These are phyloP conservation scores for Salix udensis DNA, from an alignment of 345 rosid genomes.

Conservation along the genomic window DNA sequence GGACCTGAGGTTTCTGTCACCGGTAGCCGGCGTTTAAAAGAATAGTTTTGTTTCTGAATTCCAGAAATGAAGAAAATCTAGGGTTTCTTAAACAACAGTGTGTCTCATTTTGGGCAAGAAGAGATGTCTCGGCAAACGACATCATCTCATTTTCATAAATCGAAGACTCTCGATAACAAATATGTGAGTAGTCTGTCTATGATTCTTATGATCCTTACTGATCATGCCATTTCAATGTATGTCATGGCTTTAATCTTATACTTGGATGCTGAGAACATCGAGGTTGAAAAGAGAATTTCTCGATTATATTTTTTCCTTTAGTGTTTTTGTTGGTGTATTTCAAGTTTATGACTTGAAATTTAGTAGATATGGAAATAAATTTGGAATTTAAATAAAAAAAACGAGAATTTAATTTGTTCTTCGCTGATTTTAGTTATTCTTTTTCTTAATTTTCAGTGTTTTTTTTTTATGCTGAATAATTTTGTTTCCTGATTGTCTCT, in stretches of 20 bases:
- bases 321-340: background rate
- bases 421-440: too few relatives aligned
- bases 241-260: background rate
- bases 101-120: background rate
- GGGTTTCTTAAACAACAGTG: background rate
- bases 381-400: background rate
- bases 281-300: background rate
- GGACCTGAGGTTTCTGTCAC: conserved; percentile 6
- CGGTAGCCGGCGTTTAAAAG: background rate
- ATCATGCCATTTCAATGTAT: background rate
- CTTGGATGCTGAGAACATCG: background rate
- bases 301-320: background rate
- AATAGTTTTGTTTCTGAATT: background rate
- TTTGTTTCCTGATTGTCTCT: background rate
- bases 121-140: conserved; percentile 52
- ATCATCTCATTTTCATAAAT: conserved; percentile 66
- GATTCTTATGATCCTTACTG: background rate
- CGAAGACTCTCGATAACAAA: conserved; percentile 90
- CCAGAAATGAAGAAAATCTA: conserved; percentile 4
- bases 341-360: background rate
- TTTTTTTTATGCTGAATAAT: background rate
- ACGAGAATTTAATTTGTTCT: background rate
- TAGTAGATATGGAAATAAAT: background rate
- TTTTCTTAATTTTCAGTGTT: background rate
- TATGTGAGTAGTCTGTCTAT: conserved; percentile 43